These are phyloP conservation scores for Elsinoe ampelina DNA, from an alignment of 2,329 filamentous ascomycete genomes.

Conservation along the genomic window DNA sequence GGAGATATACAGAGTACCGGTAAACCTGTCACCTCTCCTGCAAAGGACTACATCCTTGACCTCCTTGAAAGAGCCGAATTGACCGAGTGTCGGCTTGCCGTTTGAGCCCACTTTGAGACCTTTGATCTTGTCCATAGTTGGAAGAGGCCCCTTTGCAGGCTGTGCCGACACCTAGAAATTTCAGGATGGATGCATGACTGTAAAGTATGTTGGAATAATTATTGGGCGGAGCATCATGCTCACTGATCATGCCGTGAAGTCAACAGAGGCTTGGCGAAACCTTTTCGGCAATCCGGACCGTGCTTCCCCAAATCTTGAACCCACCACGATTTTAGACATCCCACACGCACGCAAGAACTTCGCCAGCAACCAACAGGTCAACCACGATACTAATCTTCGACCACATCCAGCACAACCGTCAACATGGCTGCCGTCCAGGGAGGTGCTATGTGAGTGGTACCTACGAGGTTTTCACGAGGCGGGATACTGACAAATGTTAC, in stretches of 20 bases:
- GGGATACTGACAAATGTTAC: constrained; percentile 18
- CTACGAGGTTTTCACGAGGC: neutral
- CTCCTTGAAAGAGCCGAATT: constrained; percentile 25
- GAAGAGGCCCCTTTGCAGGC: neutral
- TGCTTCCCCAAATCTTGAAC: neutral
- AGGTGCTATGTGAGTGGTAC: constrained; percentile 17
- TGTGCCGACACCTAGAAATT: neutral
- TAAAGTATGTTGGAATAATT: neutral
- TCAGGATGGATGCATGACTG: neutral
- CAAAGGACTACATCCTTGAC: constrained; percentile 54
- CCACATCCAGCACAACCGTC: constrained; percentile 20
- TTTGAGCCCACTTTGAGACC: constrained; percentile 8
- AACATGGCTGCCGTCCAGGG: constrained; percentile 30
- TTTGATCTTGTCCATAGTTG: constrained; percentile 15
- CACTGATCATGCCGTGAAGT: neutral
- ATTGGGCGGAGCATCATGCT: neutral
- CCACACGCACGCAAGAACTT: neutral
- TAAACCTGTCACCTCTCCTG: constrained; percentile 46
- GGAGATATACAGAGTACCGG: constrained; percentile 53
- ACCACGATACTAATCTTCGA: neutral
- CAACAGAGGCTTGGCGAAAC: neutral
- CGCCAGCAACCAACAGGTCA: constrained; percentile 5
- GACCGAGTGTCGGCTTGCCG: constrained; percentile 7
- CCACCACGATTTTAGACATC: constrained; percentile 10
- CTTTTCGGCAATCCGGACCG: neutral